Base-by-base conservation (phyloP, 352 stramenopile species). In the Phytophthora capsici region DNA sequence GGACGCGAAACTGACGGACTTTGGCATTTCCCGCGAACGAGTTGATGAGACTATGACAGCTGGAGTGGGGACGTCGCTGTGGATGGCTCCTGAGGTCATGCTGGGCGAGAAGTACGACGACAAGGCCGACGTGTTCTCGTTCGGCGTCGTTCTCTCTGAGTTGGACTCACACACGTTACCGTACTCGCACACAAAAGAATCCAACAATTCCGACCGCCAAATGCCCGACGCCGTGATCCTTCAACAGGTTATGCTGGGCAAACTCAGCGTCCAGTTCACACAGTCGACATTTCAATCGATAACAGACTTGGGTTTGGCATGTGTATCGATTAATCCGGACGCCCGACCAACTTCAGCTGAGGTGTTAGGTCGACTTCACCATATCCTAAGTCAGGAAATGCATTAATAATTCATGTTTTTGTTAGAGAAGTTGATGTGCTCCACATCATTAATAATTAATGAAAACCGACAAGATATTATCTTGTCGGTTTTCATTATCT, bases 201-300 rank as follows among this genome's bases (percentile, higher is more conserved):
- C 37, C 12, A 66, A 30, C 40, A 66, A 66, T 30, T 41, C 57
- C 0, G 48, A 48, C 1, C 47, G 48, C 1, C 53, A 54, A 25
- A 59, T 66, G 57, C 57, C 57, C 9, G 58, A 67, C 23, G 58
- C 58, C 8, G 58, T 67, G 4, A 62, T 61, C 7, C 59, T 67
- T 51, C 59, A 62, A 28, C 50, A 52, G 26, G 46, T 69, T 20
- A 63, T 59, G 22, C 49, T 69, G 22, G 44, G 60, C 20, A 51
- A 28, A 20, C 20, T 69, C 8, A 51, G 14, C 17, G 53, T 57
- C n/a, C n/a, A 63, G 14, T 68, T 68, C n/a, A 52, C 59, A 4
- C 32, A 68, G 19, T 52, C 51, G n/a, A 57, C 28, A 22, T 63
- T 32, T 7, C 26, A 63, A n/a, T 54, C 61, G 17, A 46, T 69